phyloP scores from a whole-genome alignment of 108 stramenopile species.

The Stephanodiscus triporus region DNA sequence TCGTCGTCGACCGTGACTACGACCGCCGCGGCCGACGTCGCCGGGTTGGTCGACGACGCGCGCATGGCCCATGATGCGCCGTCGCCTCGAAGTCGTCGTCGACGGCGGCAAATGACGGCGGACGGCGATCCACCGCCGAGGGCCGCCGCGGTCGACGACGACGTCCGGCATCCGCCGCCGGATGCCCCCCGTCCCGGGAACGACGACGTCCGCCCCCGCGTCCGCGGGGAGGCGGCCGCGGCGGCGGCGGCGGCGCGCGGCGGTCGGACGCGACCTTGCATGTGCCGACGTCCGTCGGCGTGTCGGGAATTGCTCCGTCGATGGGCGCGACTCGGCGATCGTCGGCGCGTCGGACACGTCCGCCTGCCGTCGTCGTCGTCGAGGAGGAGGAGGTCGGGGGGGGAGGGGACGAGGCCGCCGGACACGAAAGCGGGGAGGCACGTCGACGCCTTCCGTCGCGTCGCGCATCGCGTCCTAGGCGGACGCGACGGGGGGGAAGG shows the following conservation, averaged over 20 bases:
- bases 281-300: conserved; percentile 4
- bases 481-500: too few relatives aligned
- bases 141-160: background rate
- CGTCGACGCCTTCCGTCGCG: background rate
- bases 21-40: too few relatives aligned
- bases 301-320: conserved; percentile 15
- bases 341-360: background rate
- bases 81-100: too few relatives aligned
- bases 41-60: too few relatives aligned
- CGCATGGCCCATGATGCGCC: too few relatives aligned
- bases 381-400: background rate
- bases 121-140: too few relatives aligned
- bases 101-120: too few relatives aligned
- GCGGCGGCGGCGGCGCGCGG: too few relatives aligned
- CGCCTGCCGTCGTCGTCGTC: background rate
- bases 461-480: background rate
- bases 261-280: conserved; percentile 11
- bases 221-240: too few relatives aligned
- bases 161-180: background rate
- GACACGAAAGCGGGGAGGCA: background rate
- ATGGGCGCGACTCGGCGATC: background rate
- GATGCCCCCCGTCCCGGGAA: background rate
- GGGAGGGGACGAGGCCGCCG: background rate
- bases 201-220: background rate
- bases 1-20: too few relatives aligned